phyloP scores from a whole-genome alignment of 2,329 filamentous ascomycete genomes.

The Sporothrix dimorphospora region DNA sequence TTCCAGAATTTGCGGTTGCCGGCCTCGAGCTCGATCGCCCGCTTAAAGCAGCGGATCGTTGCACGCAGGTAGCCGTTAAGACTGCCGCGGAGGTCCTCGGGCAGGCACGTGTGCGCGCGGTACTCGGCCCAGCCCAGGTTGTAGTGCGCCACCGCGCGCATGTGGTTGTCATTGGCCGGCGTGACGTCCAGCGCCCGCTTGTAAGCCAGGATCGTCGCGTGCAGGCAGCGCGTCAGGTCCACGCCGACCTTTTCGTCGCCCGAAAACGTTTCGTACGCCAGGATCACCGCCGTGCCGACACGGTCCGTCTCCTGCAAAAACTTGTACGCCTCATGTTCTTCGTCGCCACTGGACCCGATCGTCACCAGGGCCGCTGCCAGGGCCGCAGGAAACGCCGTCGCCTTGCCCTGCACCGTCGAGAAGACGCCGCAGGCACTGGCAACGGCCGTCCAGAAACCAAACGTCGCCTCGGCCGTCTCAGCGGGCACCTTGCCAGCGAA shows the following conservation, averaged over 20 bases:
- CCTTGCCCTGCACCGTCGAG: conserved; percentile 72
- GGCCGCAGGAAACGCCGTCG: conserved; percentile 63
- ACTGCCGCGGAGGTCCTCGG: conserved; percentile 56
- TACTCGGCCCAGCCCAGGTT: conserved; percentile 96
- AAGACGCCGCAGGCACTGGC: conserved; percentile 88
- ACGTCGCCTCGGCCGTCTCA: conserved; percentile 69
- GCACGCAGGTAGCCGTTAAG: conserved; percentile 73
- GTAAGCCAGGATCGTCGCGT: conserved; percentile 78
- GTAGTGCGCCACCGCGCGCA: conserved; percentile 94
- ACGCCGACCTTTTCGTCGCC: conserved; percentile 53
- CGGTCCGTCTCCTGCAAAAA: conserved; percentile 72
- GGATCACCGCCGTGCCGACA: conserved; percentile 51
- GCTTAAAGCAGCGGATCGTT: conserved; percentile 88
- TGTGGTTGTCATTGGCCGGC: conserved; percentile 75
- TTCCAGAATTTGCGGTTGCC: conserved; percentile 98
- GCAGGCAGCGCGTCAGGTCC: conserved; percentile 62
- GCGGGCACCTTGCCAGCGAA: conserved; percentile 66
- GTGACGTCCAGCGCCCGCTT: conserved; percentile 80
- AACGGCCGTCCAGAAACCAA: conserved; percentile 89
- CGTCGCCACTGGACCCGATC: conserved; percentile 46
- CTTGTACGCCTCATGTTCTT: conserved; percentile 53
- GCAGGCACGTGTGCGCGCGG: conserved; percentile 72
- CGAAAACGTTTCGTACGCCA: conserved; percentile 50
- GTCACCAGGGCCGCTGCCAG: conserved; percentile 56
- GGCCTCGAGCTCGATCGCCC: conserved; percentile 91